These are phyloP conservation scores for Diaporthe eres DNA, from an alignment of 2,329 filamentous ascomycete species.

Conservation along the genomic window DNA sequence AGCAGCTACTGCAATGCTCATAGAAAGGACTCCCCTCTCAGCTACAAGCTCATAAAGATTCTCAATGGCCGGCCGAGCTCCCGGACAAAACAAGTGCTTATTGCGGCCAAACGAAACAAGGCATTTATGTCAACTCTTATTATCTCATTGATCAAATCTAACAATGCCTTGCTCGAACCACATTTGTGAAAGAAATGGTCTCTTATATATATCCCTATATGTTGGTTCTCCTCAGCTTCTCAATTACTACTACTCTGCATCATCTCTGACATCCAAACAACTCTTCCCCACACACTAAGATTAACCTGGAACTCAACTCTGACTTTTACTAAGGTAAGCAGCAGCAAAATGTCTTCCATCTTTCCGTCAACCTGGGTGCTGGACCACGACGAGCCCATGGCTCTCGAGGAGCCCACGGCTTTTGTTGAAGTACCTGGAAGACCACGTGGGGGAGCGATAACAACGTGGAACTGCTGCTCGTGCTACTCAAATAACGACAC, in stretches of 20 bases:
- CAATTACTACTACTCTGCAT: no score
- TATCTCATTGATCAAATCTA: no score
- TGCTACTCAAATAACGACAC: not conserved
- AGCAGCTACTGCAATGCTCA: not conserved
- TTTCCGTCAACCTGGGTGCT: not conserved
- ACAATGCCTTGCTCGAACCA: not conserved
- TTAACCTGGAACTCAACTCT: not conserved
- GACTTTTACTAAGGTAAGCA: not conserved
- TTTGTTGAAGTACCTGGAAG: not conserved
- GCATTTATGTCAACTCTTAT: not conserved
- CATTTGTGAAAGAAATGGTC: not conserved
- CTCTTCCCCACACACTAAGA: not conserved
- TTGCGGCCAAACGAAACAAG: not conserved
- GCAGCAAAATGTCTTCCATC: conserved; percentile 1
- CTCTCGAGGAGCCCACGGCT: not conserved
- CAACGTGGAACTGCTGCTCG: not conserved
- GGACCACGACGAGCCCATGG: not conserved
- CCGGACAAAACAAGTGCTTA: not conserved
- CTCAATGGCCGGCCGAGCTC: not conserved
- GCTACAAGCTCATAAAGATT: not conserved
- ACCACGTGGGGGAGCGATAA: not conserved
- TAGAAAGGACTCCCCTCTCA: not conserved
- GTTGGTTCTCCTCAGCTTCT: not conserved
- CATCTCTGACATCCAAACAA: not conserved
- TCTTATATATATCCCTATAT: not conserved